phyloP scores from a whole-genome alignment of 2,329 filamentous ascomycete genomes.

The Colletotrichum horii region DNA sequence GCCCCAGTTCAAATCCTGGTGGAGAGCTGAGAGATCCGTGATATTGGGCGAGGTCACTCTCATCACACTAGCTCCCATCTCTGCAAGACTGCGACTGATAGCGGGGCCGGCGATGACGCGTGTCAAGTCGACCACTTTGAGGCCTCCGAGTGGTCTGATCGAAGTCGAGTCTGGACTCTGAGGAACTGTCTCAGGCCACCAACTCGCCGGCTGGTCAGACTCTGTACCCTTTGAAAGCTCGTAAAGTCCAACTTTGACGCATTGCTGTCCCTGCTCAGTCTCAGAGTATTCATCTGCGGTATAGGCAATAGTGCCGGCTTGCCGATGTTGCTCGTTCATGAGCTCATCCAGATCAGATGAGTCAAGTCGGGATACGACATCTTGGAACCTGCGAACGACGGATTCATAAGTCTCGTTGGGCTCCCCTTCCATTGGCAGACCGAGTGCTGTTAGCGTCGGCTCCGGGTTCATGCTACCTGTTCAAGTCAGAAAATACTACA shows the following conservation, averaged over 20 bases:
- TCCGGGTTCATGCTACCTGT: constrained; percentile 19
- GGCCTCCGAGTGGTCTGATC: constrained; percentile 47
- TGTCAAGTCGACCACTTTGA: constrained; percentile 53
- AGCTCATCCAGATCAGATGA: constrained; percentile 24
- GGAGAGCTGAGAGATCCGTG: constrained; percentile 42
- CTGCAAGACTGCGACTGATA: constrained; percentile 44
- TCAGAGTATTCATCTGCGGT: constrained; percentile 28
- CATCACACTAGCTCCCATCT: constrained; percentile 52
- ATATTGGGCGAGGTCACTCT: constrained; percentile 42
- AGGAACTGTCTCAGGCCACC: constrained; percentile 39
- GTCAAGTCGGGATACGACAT: constrained; percentile 19
- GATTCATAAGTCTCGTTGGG: constrained; percentile 22
- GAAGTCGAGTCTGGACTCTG: constrained; percentile 28
- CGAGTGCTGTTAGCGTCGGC: constrained; percentile 18
- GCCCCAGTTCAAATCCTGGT: constrained; percentile 53
- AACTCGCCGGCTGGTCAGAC: constrained; percentile 34
- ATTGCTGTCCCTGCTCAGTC: constrained; percentile 29
- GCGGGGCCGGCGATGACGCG: constrained; percentile 53
- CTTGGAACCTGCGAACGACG: constrained; percentile 10
- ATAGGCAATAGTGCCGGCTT: constrained; percentile 30
- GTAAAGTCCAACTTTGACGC: constrained; percentile 23
- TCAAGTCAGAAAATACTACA: background rate
- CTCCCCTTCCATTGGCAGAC: constrained; percentile 10
- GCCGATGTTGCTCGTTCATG: constrained; percentile 25
- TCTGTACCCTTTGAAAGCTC: background rate